Evolutionary conservation across 805 yeast genomes (phyloP), one percentile per base, ranked within the genome.

Genomic region (Sugiyamaella qingdaonensis): DNA sequence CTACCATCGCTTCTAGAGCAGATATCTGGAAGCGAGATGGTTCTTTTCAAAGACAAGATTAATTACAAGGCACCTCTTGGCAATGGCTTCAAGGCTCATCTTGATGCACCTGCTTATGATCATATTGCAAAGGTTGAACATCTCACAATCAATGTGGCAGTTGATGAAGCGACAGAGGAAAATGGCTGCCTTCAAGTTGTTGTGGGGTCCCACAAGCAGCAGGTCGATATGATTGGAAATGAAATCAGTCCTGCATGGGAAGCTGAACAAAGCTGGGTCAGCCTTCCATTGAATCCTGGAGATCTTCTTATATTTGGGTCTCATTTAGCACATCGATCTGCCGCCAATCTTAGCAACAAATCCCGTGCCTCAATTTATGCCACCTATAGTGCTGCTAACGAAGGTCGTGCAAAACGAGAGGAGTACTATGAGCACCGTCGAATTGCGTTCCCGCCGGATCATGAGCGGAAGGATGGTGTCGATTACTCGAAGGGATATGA

Each of bases 101-200:
- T 53, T 5, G 57, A 54, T 43, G 57, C 57, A 4, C 57, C 57
- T 10, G 57, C 57, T 19, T 54, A 54, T 46, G 47, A 48, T 9
- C 57, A 54, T 41, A 47, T 54, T 31, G 54, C 51, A 2, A 49
- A 48, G 14, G 50, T 54, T n/a, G 43, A 52, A 32, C 57, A 54
- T 24, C 19, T 51, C 13, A 54, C 57, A 7, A 42, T 48, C 32
- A 54, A 54, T 37, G 29, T 48, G 27, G 57, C 57, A 8, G 46
- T 54, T 29, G 57, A 54, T 43, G 52, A 51, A 29, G 54, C 57
- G 11, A 51, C 55, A 11, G 27, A 35, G 7, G 55, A 52, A 13
- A 54, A 54, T 29, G 57, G 57, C 16, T 54, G 53, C 21, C 48
- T 54, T 36, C 50, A 48, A 24, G 54, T 54, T 1, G 57, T 54